Evolutionary conservation across 2,329 filamentous ascomycete genomes (phyloP).

Genomic region (Nothophoma quercina): DNA sequence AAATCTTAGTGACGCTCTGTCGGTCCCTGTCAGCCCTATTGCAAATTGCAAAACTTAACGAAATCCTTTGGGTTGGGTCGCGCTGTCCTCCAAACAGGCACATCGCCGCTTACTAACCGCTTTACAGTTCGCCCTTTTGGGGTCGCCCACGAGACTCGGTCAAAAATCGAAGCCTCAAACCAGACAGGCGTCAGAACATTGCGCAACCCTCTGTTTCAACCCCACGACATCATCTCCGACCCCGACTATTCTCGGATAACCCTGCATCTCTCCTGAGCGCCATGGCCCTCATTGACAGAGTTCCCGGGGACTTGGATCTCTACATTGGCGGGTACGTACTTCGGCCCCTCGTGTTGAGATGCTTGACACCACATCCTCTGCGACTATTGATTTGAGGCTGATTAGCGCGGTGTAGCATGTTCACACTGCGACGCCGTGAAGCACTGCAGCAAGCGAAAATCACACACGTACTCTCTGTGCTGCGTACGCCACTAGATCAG

Average conservation of each 20-base stretch:
- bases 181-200: conserved; percentile 24
- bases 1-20: conserved; percentile 6
- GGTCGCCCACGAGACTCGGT: conserved; percentile 27
- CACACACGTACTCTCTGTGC: conserved; percentile 88
- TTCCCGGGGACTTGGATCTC: conserved; percentile 74
- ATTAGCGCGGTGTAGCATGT: conserved; percentile 66
- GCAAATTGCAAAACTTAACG: conserved; percentile 7
- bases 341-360: conserved; percentile 25
- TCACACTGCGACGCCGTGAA: conserved; percentile 75
- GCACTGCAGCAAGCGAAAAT: conserved; percentile 76
- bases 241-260: conserved; percentile 23
- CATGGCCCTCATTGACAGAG: conserved; percentile 70
- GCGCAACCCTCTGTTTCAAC: conserved; percentile 21
- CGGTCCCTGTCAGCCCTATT: conserved; percentile 17
- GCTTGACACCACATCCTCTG: conserved; percentile 21
- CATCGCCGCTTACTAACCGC: conserved; percentile 24
- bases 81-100: conserved; percentile 13
- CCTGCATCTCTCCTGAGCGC: conserved; percentile 18
- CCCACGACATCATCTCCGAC: conserved; percentile 30
- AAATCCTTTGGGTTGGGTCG: conserved; percentile 8
- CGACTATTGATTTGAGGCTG: conserved; percentile 29
- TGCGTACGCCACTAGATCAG: conserved; percentile 67
- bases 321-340: conserved; percentile 78
- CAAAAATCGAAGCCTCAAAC: conserved; percentile 30
- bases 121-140: conserved; percentile 16